Percentiles rank a stretch among this genome's conserved stretches.
Evolutionary conservation across 768 basidiomycete species (phyloP).

Genomic region (Tephrocybe sp.): DNA sequence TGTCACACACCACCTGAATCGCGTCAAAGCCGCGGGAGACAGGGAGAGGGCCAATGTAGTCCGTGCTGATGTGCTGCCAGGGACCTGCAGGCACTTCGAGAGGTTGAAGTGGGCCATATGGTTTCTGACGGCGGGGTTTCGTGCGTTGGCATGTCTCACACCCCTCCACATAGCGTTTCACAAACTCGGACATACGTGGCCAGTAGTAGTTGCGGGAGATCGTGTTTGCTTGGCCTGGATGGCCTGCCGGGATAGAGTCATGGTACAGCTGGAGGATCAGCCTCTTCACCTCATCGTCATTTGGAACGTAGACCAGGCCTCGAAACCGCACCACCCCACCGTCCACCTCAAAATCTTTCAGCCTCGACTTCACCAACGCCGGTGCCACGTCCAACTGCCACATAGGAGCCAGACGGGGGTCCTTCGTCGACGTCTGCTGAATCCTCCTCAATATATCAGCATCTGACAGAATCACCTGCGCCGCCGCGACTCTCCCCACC

Average conservation of each 20-base stretch:
- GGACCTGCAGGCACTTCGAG: too few relatives aligned
- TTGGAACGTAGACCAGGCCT: slow-evolving; percentile 8
- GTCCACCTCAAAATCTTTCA: slow-evolving; percentile 4
- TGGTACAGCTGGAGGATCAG: slow-evolving; percentile 27
- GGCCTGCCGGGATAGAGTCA: slow-evolving; percentile 8
- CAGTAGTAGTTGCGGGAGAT: slow-evolving; percentile 21
- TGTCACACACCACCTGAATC: background rate
- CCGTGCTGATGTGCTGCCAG: too few relatives aligned
- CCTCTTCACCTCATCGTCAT: background rate
- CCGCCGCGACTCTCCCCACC: too few relatives aligned
- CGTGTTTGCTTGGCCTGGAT: background rate
- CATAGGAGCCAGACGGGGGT: background rate
- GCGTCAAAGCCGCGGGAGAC: too few relatives aligned
- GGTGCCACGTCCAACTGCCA: background rate
- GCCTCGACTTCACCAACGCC: background rate
- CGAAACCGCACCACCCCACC: slow-evolving; percentile 12
- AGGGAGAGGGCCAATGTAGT: too few relatives aligned
- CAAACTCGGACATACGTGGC: slow-evolving; percentile 21
- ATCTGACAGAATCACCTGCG: too few relatives aligned
- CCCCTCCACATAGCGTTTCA: slow-evolving; percentile 17
- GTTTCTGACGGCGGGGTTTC: background rate
- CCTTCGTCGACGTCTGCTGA: background rate
- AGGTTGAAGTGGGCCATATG: background rate
- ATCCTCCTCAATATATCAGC: too few relatives aligned
- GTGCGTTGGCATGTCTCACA: background rate